These are phyloP conservation scores for Claviceps sp. DNA, from an alignment of 2,329 filamentous ascomycete species.

Conservation along the genomic window DNA sequence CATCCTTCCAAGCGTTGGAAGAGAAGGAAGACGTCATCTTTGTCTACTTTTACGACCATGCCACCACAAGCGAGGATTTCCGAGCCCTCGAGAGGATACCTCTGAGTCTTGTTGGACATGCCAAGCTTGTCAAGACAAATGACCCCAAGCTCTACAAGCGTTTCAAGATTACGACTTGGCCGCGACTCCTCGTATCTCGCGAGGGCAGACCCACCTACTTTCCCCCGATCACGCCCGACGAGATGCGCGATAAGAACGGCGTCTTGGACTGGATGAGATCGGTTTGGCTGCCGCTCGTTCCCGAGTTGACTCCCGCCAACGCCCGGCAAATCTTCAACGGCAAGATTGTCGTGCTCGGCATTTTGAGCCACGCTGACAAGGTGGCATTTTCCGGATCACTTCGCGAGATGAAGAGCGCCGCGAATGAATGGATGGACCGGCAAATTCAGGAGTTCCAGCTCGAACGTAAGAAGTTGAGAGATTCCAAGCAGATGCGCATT, in stretches of 20 bases:
- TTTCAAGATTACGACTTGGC: slow-evolving; percentile 96
- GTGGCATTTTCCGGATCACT: slow-evolving; percentile 68
- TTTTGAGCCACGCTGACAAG: slow-evolving; percentile 66
- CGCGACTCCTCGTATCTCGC: slow-evolving; percentile 77
- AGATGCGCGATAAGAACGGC: slow-evolving; percentile 75
- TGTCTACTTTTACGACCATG: slow-evolving; percentile 93
- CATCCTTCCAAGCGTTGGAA: slow-evolving; percentile 67
- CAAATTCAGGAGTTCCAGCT: slow-evolving; percentile 84
- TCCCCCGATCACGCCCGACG: slow-evolving; percentile 69
- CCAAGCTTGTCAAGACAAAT: slow-evolving; percentile 82
- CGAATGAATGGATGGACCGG: slow-evolving; percentile 96
- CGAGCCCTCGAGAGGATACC: slow-evolving; percentile 74
- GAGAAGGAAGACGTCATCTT: slow-evolving; percentile 93
- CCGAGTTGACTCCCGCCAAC: slow-evolving; percentile 82
- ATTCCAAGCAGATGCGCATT: slow-evolving; percentile 87
- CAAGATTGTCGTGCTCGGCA: slow-evolving; percentile 85
- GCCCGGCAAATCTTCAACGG: slow-evolving; percentile 90
- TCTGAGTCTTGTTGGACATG: slow-evolving; percentile 79
- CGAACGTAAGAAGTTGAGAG: slow-evolving; percentile 82
- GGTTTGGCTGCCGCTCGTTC: slow-evolving; percentile 91
- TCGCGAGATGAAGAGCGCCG: slow-evolving; percentile 88
- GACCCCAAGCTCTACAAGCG: slow-evolving; percentile 61
- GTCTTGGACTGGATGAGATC: slow-evolving; percentile 89
- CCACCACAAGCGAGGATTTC: slow-evolving; percentile 87
- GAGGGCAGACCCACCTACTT: slow-evolving; percentile 88